Base-by-base conservation (phyloP, 768 basidiomycete species). In the Tulasnella sp. region DNA sequence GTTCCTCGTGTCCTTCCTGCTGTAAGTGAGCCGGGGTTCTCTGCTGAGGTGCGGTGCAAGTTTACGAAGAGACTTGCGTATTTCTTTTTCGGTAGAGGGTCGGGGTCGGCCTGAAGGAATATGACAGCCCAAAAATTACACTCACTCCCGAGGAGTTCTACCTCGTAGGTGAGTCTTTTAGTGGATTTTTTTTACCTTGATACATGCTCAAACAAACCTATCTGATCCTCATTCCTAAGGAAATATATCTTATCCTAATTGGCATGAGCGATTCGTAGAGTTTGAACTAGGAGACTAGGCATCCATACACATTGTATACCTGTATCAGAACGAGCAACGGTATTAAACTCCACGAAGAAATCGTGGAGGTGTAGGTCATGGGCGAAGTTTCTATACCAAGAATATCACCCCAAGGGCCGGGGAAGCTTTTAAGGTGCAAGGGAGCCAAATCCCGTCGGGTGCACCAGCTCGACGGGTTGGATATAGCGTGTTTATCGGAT, bases 251-350 rank as follows among this genome's bases (percentile, higher is more conserved):
- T 69, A 31, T 20, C 64, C 64, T 7, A 69, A 24, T 37, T 69
- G 64, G 64, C 28, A 69, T 14, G 64, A 69, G 64, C 64, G 64
- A 18, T 69, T 69, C 64, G 64, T 69, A 14, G 64, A 69, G 64
- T 37, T 69, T 37, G 64, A 69, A 6, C 64, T 69, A 31, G 64
- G 4, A 54, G 54, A n/a, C 22, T 54, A 54, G 24, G 24, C 54
- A n/a, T 50, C 4, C 0, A 46, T 46, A 11, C 46, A 16, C 37
- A 37, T 37, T 2, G 6, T 6, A 6, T 37, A 37, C 6, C 18
- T 11, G 42, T 14, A 8, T 42, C 42, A 9, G 42, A 42, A 42
- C 8, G 12, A 42, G 42, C 3, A 8, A 42, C 4, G 42, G 6
- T 42, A 14, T 42, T 42, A 42, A 5, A 22, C 48, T 42, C 3